These are phyloP conservation scores for Moricandia arvensis DNA, from an alignment of 345 rosid species.

Conservation along the genomic window DNA sequence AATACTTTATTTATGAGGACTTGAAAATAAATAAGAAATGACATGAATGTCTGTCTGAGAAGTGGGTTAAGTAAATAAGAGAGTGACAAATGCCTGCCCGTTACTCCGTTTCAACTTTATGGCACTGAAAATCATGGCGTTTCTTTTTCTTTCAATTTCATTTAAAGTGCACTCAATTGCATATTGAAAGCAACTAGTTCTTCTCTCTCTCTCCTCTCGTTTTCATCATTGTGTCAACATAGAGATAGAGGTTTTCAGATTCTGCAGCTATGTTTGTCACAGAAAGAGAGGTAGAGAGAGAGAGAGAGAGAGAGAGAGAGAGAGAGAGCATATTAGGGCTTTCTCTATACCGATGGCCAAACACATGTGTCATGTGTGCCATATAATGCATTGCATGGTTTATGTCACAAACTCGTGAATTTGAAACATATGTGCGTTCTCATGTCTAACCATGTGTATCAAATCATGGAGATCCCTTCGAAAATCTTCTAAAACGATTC, in stretches of 20 bases:
- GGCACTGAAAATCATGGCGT: slow-evolving; percentile 42
- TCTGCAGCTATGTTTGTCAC: slow-evolving; percentile 38
- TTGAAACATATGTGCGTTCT: not conserved
- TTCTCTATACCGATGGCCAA: slow-evolving; percentile 30
- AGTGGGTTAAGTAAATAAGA: slow-evolving; percentile 40
- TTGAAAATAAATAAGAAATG: slow-evolving; percentile 12
- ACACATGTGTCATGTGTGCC: slow-evolving; percentile 17
- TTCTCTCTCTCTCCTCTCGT: slow-evolving; percentile 33
- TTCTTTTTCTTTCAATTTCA: not conserved
- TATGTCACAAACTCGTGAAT: slow-evolving; percentile 14
- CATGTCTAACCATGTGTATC: slow-evolving; percentile 23
- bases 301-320: slow-evolving; percentile 29
- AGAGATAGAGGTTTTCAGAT: slow-evolving; percentile 35
- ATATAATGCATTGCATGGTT: not conserved
- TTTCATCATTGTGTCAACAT: slow-evolving; percentile 41
- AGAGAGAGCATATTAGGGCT: slow-evolving; percentile 27
- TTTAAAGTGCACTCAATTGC: slow-evolving; percentile 39
- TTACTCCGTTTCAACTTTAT: slow-evolving; percentile 29
- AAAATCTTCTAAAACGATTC: not conserved
- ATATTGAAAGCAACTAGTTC: slow-evolving; percentile 26
- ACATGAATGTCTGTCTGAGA: slow-evolving; percentile 29
- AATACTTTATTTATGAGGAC: slow-evolving; percentile 15
- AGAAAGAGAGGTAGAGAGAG: slow-evolving; percentile 32
- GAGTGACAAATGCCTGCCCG: slow-evolving; percentile 44
- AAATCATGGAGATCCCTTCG: not conserved